These are phyloP conservation scores for Rosa chinensis DNA, from an alignment of 306 rosid species.

Conservation along the genomic window DNA sequence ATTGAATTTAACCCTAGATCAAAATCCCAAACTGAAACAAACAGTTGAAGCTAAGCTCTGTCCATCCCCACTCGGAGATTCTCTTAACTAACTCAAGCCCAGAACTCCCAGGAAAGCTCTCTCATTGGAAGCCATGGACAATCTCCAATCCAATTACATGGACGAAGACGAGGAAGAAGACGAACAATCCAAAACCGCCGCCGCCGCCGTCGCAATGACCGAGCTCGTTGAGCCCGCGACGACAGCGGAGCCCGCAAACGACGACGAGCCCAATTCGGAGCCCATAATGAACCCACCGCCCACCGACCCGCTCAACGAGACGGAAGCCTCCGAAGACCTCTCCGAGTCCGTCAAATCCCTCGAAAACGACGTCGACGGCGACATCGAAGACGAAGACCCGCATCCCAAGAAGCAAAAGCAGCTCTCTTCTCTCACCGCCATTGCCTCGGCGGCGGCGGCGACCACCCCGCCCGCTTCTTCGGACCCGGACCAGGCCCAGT, in stretches of 20 bases:
- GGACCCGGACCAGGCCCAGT: slow-evolving; percentile 36
- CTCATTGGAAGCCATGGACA: neutral
- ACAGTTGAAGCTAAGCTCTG: too few species aligned
- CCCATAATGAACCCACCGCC: slow-evolving; percentile 41
- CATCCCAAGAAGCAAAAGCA: slow-evolving; percentile 83
- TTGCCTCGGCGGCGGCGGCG: neutral
- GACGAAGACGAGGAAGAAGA: slow-evolving; percentile 85
- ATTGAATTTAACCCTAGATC: too few species aligned
- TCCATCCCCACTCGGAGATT: too few species aligned
- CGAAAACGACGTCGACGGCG: slow-evolving; percentile 52
- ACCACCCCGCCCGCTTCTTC: neutral
- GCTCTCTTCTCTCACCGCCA: slow-evolving; percentile 58
- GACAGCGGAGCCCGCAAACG: slow-evolving; percentile 20
- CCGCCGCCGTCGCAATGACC: neutral
- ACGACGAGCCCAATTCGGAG: slow-evolving; percentile 7
- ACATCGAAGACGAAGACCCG: slow-evolving; percentile 62
- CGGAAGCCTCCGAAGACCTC: slow-evolving; percentile 65
- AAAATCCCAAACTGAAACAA: too few species aligned
- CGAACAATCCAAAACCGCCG: slow-evolving; percentile 22
- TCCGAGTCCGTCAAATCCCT: slow-evolving; percentile 56
- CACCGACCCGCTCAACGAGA: slow-evolving; percentile 45
- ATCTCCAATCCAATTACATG: slow-evolving; percentile 63
- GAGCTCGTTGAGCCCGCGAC: slow-evolving; percentile 33
- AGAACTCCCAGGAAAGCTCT: too few species aligned
- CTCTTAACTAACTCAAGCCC: too few species aligned